Evolutionary conservation across 768 basidiomycete species (phyloP), one percentile per base, ranked within the genome.

Genomic region (Boletus vinaceobasis): DNA sequence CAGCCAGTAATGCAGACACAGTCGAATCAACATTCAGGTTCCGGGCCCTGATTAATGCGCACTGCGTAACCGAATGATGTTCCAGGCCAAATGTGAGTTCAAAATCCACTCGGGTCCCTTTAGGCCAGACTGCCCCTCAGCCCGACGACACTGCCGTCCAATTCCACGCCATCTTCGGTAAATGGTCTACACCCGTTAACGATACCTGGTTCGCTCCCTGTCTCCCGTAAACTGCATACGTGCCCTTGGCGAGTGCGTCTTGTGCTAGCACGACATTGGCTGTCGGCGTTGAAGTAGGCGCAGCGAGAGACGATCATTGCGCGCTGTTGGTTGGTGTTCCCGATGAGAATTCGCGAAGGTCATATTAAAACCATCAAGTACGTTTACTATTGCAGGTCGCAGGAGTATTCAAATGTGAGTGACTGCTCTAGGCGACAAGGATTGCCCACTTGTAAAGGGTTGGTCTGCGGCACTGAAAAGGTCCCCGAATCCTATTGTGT

Each of bases 271-370:
- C 55, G 13, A 66, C 57, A 0, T 9, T 60, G 7, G 56, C 58
- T 1, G 54, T 53, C 31, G 66, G 71, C 7, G 69, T 71, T 11
- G 71, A 61, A n/a, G 66, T 71, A 5, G 69, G 69, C 10, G 46
- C 14, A 13, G 40, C 55, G 21, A 72, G 53, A 33, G 64, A 57
- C 45, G 71, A 50, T 23, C 66, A 70, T 26, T 66, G 62, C 0
- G 55, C 61, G 27, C 60, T 64, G 23, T 62, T 59, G 9, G 65
- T 66, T 1, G 68, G 69, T 2, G 65, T 71, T 13, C 68, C 48
- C 38, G 39, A 53, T 4, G 70, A n/a, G n/a, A n/a, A 10, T 5
- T 10, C 4, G 58, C 29, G 5, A 44, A 23, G 17, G 5, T 48
- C 3, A 3, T 0, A 50, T 64, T 40, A 32, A 67, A 60, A n/a